Conservation (phyloP, 2,329 filamentous ascomycete genomes). For the Ophiostoma sp. region DNA sequence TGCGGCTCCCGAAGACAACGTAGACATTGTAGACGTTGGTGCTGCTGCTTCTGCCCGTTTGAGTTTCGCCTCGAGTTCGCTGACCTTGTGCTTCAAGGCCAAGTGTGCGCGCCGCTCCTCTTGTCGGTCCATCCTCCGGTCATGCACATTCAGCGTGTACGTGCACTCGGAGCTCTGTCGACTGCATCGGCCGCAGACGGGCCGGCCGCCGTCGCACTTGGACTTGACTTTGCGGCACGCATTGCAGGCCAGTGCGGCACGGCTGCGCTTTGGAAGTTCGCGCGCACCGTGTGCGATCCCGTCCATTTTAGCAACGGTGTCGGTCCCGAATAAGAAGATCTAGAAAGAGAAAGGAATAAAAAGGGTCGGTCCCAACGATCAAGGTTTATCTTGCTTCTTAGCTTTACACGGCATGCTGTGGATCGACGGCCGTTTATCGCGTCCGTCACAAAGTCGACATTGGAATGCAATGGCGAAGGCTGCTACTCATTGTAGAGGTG, state of each 20-base stretch:
- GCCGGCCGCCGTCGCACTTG: slow-evolving; percentile 26
- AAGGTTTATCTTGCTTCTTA: background rate
- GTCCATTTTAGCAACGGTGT: background rate
- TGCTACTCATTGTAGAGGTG: background rate
- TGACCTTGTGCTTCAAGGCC: slow-evolving; percentile 24
- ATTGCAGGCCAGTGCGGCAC: slow-evolving; percentile 25
- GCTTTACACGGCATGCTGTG: background rate
- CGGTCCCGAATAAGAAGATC: too few relatives aligned
- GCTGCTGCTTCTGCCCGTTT: background rate
- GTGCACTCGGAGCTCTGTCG: slow-evolving; percentile 23
- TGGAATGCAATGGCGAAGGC: background rate
- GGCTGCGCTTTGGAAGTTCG: slow-evolving; percentile 21
- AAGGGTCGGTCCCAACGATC: background rate
- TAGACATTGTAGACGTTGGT: background rate
- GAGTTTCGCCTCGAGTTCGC: background rate
- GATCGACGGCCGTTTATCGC: background rate
- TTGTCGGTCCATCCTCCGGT: slow-evolving; percentile 23
- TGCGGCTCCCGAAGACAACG: background rate
- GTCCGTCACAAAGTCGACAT: background rate
- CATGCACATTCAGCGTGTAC: slow-evolving; percentile 24
- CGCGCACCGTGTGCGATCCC: background rate
- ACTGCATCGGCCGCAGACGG: slow-evolving; percentile 23
- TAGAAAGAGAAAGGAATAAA: background rate
- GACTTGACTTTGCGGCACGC: slow-evolving; percentile 24
- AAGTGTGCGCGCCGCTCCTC: slow-evolving; percentile 23